Percentiles rank a stretch among this genome's conserved stretches.
Conservation (phyloP, 2,329 filamentous ascomycete species). For the Aspergillus candidus region DNA sequence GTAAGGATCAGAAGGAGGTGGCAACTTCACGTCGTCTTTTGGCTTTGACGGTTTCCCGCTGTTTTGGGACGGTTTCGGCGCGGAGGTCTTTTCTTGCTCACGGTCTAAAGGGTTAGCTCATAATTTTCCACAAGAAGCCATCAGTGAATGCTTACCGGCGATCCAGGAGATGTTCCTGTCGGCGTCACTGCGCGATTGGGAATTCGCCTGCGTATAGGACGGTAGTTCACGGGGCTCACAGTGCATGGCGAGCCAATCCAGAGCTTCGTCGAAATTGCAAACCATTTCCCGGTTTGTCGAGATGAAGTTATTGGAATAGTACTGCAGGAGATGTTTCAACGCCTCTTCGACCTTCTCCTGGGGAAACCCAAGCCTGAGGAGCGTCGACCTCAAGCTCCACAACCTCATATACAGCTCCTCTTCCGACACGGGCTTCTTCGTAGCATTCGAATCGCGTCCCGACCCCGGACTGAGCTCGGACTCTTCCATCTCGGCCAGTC, state of each 20-base stretch:
- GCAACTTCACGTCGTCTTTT: slow-evolving; percentile 22
- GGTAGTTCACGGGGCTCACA: slow-evolving; percentile 64
- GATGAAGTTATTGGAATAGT: slow-evolving; percentile 56
- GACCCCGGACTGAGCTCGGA: slow-evolving; percentile 31
- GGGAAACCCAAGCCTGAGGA: slow-evolving; percentile 64
- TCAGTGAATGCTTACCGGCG: slow-evolving; percentile 24
- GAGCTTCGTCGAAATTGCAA: slow-evolving; percentile 79
- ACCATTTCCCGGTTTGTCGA: slow-evolving; percentile 56
- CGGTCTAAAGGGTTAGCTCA: slow-evolving; percentile 28
- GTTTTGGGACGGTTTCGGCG: slow-evolving; percentile 18
- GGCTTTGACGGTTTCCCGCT: slow-evolving; percentile 20
- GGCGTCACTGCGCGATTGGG: slow-evolving; percentile 23
- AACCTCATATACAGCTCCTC: slow-evolving; percentile 73
- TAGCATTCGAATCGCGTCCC: slow-evolving; percentile 18
- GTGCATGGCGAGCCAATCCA: slow-evolving; percentile 86
- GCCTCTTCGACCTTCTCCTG: slow-evolving; percentile 57
- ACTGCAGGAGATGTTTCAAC: slow-evolving; percentile 60
- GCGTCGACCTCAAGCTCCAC: slow-evolving; percentile 75
- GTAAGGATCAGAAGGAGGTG: slow-evolving; percentile 23
- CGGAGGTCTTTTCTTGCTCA: slow-evolving; percentile 24
- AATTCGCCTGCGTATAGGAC: slow-evolving; percentile 54
- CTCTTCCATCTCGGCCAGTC: slow-evolving; percentile 47
- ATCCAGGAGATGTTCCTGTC: slow-evolving; percentile 33
- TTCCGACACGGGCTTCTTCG: slow-evolving; percentile 50
- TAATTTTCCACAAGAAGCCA: slow-evolving; percentile 10